Conservation (phyloP, 495 filamentous ascomycete genomes). For the Venustampulla echinocandica region DNA sequence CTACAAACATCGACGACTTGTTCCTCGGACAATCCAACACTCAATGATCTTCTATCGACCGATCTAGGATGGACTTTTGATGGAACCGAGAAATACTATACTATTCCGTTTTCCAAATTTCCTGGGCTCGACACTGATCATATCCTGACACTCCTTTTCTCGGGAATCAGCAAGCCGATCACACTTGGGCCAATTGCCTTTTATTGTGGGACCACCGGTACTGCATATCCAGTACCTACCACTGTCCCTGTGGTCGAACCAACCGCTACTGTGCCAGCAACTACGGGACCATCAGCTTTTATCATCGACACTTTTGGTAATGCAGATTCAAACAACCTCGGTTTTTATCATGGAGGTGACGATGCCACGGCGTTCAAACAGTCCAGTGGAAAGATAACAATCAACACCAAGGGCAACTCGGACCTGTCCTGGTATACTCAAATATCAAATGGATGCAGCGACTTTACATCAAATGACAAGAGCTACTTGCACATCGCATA, state of each 20-base stretch:
- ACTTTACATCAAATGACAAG: conserved; percentile 47
- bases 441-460: conserved; percentile 49
- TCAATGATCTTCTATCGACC: conserved; percentile 30
- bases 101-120: conserved; percentile 46
- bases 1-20: conserved; percentile 38
- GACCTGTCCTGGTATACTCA: conserved; percentile 65
- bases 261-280: conserved; percentile 38
- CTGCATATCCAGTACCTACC: conserved; percentile 41
- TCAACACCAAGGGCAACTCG: conserved; percentile 52
- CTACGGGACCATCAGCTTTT: conserved; percentile 42
- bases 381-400: conserved; percentile 40
- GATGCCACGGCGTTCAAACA: conserved; percentile 48
- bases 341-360: conserved; percentile 64
- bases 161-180: conserved; percentile 34
- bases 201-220: conserved; percentile 46
- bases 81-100: conserved; percentile 52
- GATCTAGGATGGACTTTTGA: conserved; percentile 54
- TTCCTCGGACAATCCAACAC: conserved; percentile 27
- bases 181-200: conserved; percentile 50
- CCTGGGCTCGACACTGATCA: conserved; percentile 42
- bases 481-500: conserved; percentile 66
- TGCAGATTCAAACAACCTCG: conserved; percentile 49
- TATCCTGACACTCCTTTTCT: conserved; percentile 43
- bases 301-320: conserved; percentile 59
- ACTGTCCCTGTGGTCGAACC: conserved; percentile 30